Evolutionary conservation across 2,329 filamentous ascomycete genomes (phyloP).

Genomic region (Colletotrichum magnum): DNA sequence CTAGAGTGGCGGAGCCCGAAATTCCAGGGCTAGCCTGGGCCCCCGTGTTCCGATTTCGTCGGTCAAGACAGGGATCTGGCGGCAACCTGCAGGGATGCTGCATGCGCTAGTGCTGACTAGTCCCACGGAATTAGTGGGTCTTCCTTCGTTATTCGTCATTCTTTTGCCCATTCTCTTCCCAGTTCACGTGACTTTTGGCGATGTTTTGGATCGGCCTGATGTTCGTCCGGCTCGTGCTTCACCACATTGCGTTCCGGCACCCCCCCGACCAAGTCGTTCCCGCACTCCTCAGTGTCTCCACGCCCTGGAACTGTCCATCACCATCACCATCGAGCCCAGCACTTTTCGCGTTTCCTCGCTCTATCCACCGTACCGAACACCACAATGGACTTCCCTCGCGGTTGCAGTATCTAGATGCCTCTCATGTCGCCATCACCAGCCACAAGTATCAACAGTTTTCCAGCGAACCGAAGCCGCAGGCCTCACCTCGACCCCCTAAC

Average conservation of each 20-base stretch:
- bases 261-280: slow-evolving; percentile 39
- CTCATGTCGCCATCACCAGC: slow-evolving; percentile 26
- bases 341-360: slow-evolving; percentile 7
- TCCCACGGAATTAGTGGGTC: background rate
- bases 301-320: slow-evolving; percentile 39
- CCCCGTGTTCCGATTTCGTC: slow-evolving; percentile 35
- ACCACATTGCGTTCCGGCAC: slow-evolving; percentile 38
- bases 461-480: slow-evolving; percentile 28
- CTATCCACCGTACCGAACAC: background rate
- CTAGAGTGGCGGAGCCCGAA: slow-evolving; percentile 34
- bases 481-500: slow-evolving; percentile 17
- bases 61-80: slow-evolving; percentile 2
- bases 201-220: slow-evolving; percentile 39
- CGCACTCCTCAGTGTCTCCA: slow-evolving; percentile 40
- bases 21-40: slow-evolving; percentile 13
- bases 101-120: slow-evolving; percentile 23
- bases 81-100: background rate
- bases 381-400: slow-evolving; percentile 17
- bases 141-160: slow-evolving; percentile 18
- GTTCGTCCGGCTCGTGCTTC: slow-evolving; percentile 35
- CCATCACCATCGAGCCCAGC: slow-evolving; percentile 34
- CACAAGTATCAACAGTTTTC: background rate
- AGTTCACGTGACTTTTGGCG: slow-evolving; percentile 32
- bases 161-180: slow-evolving; percentile 6
- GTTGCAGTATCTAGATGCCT: slow-evolving; percentile 28